Base-by-base conservation (phyloP, 371 early-diverging fungal species). In the Sporodiniella umbellata region DNA sequence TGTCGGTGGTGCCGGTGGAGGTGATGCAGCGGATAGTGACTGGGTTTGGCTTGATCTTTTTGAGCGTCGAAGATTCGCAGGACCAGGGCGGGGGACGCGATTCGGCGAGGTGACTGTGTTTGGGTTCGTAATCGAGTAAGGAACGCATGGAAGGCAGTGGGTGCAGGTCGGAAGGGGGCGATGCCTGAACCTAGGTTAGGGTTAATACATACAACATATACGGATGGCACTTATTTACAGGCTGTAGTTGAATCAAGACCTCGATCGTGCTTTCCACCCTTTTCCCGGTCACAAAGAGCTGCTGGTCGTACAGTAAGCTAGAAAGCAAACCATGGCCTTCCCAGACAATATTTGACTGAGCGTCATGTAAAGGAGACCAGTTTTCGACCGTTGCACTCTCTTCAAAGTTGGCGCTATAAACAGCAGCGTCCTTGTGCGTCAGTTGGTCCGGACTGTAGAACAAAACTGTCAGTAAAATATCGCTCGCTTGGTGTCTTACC, bases 331-430 rank as follows among this genome's bases (percentile, higher is more conserved):
- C 68, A 54, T 68, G 68, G 4, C 65, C 65, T 33, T 68, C 68
- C 68, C 68, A 68, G 28, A 68, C 52, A n/a, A 68, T 63, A 17
- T 59, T 50, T 35, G 58, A 53, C 38, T 40, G 30, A 17, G 62
- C 45, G 37, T 61, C 52, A 33, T 61, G 54, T 26, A 53, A 53
- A 23, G 58, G 56, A n/a, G 57, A 55, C 52, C 63, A 63, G 25
- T 64, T 58, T 24, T 64, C 55, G 0, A 48, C 54, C 7, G 64
- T 55, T 17, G 44, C n/a, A 31, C 53, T 55, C 33, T 68, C 68
- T 54, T 68, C 64, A 31, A 64, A 68, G 39, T 68, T 68, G 3
- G 65, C 68, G 40, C 65, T 68, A 51, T 68, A 68, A 33, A 68
- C 45, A 47, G 65, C 68, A 10, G 62, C 56, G 43, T 68, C 58